Evolutionary conservation across 352 stramenopile species (phyloP), one percentile per base, ranked within the genome.

Genomic region (Globisporangium iwayamae): DNA sequence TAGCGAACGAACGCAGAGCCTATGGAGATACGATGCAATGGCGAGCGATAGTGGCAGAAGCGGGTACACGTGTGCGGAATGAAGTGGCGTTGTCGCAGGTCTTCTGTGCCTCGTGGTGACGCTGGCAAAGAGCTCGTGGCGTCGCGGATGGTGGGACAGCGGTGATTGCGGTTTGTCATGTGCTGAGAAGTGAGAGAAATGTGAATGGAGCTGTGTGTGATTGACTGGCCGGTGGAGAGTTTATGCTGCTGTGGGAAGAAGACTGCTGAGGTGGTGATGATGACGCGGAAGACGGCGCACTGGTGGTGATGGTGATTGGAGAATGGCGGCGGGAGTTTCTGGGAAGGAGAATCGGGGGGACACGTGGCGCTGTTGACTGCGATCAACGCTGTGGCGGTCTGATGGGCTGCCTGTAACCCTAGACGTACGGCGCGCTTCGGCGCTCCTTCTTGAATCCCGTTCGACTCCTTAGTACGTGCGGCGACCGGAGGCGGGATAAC

Each of bases 381-480:
- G 51, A 57, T 30, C 55, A 60, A 34, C 14, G 30, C 55, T 52
- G 38, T 51, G 55, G 55, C 55, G 55, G 39, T 61, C 55, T 61
- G 55, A 61, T 61, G 55, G 55, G 2, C 38, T 39, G 55, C 55
- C 55, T 61, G 55, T 61, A 61, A 61, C 55, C 55, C 55, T 61
- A 61, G 55, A 61, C 55, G 25, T 50, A 50, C 43, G 41, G 55
- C 55, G 55, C 39, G 8, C n/a, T 18, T 57, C 25, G 30, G 30
- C 32, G 51, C 51, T 16, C 18, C 30, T 57, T 32, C 34, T 57
- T 57, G 16, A 30, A 57, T 5, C 30, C 6, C 30, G 30, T 57
- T 57, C 51, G 9, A 57, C 50, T 16, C 7, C 9, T 11, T 6
- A 51, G 5, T 57, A 57, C 16, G 51, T 57, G 51, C 51, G 36